Base-by-base conservation (phyloP, 2,329 filamentous ascomycete genomes). In the Epichloe elymi region DNA sequence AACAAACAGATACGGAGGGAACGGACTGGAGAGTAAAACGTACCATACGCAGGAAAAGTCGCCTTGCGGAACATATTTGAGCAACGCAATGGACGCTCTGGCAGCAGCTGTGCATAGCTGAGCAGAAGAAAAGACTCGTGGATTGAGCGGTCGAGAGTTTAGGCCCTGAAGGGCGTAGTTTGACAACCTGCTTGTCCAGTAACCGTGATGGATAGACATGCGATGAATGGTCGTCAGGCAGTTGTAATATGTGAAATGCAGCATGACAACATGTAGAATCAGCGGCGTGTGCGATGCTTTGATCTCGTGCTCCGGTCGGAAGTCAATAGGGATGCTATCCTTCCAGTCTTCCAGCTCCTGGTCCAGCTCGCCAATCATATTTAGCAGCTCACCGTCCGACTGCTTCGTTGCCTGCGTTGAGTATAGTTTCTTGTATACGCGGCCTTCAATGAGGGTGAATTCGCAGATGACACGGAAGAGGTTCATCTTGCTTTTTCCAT, bases 231-330 rank as follows among this genome's bases (percentile, higher is more conserved):
- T 98, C 1, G 91, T 96, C 48, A 98, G 71, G 60, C 90, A 96
- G 65, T 98, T 98, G 72, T 97, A 97, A 68, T 98, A 98, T 1
- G 88, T 85, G 61, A 98, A 94, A 66, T 98, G 93, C 52, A 98
- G 72, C 65, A 95, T 88, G 54, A 95, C 90, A 49, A 98, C 82
- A 57, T 97, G 91, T 19, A 98, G 74, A 19, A 97, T 90, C n/a
- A 97, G 75, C 1, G 91, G 90, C 0, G 89, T 94, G 65, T 96
- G 88, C 0, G 85, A 86, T 0, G 88, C 88, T 66, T 89, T 90
- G 67, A 98, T 97, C 67, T 96, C 90, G 64, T 96, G 83, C 66
- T 97, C 93, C 0, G 93, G 93, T n/a, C 93, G 81, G 70, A 96
- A 97, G 61, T 97, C 93, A 52, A 95, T 78, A 2, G 93, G 91